Conservation (phyloP, 495 filamentous ascomycete species). For the Cenococcum geophilum region DNA sequence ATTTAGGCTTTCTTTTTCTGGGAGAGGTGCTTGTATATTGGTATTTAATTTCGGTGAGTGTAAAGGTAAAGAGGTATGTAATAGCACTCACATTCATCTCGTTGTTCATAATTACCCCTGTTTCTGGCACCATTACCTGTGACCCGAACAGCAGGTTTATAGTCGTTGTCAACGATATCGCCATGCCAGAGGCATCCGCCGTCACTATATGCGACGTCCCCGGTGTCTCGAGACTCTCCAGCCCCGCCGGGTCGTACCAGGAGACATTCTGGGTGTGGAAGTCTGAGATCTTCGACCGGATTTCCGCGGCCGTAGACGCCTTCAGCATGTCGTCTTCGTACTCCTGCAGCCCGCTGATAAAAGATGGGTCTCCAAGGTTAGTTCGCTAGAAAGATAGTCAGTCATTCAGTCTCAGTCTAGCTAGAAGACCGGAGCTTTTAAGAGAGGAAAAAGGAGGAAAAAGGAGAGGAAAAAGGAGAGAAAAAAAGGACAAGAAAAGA, state of each 20-base stretch:
- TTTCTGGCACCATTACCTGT: slow-evolving; percentile 70
- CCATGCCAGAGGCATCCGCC: slow-evolving; percentile 61
- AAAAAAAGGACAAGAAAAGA: too few species aligned
- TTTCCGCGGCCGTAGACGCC: slow-evolving; percentile 47
- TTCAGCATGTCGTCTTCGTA: slow-evolving; percentile 64
- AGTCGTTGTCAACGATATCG: slow-evolving; percentile 70
- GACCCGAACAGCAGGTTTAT: slow-evolving; percentile 82
- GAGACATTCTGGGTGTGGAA: slow-evolving; percentile 57
- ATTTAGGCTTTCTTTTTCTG: too few species aligned
- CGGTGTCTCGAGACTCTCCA: slow-evolving; percentile 58
- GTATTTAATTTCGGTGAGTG: not conserved
- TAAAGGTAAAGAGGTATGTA: not conserved
- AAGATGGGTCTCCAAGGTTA: slow-evolving; percentile 72
- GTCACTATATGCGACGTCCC: slow-evolving; percentile 74
- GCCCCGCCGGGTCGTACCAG: slow-evolving; percentile 61
- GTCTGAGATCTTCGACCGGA: slow-evolving; percentile 66
- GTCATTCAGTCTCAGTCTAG: not conserved
- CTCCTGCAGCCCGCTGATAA: slow-evolving; percentile 54
- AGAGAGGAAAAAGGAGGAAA: too few species aligned
- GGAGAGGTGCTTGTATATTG: too few species aligned
- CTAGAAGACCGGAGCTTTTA: too few species aligned
- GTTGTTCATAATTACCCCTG: slow-evolving; percentile 83
- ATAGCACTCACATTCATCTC: slow-evolving; percentile 62
- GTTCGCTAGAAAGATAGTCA: slow-evolving; percentile 43
- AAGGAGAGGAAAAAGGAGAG: too few species aligned